Evolutionary conservation across 2,329 filamentous ascomycete species (phyloP), one percentile per base, ranked within the genome.

Genomic region (Fusarium papillatum): DNA sequence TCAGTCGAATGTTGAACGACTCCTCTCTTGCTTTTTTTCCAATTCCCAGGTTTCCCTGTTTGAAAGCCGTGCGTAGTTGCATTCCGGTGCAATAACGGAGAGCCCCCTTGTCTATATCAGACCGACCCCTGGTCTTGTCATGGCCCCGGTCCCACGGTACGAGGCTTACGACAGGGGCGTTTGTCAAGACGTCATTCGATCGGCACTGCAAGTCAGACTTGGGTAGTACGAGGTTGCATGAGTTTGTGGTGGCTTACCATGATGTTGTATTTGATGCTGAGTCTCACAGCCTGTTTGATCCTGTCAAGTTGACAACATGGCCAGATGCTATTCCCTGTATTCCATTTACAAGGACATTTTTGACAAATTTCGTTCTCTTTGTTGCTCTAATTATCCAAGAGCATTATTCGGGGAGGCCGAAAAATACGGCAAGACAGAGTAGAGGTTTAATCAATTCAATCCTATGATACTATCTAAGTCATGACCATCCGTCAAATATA

Each of bases 151-250:
- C 60, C 48, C 48, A 53, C 16, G 48, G 38, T 29, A 29, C 17
- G 36, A 61, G 36, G 34, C 34, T 41, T 61, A 38, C 59, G 26
- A 29, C 59, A n/a, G 24, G 59, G 59, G 59, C 13, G 59, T 62
- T 62, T 39, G 38, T 62, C 36, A 63, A 34, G 41, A 48, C 60
- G 60, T 63, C 60, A 63, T 63, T 48, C 60, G 60, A 62, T 43
- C 59, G 59, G 24, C 59, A 60, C 57, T 60, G 57, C 57, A 60
- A 60, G 57, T 60, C 57, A 60, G 57, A 36, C 57, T 60, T 41
- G 34, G 34, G 57, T 41, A 60, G 57, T 38, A 60, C 36, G 57
- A 60, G 36, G 34, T 60, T 39, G 36, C 57, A 41, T 39, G 34
- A 38, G 50, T 22, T 31, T 34, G 11, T 34, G 29, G 57, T 39